Evolutionary conservation across 139 green algal genomes (phyloP).

Genomic region (Chlamydomonas sp.): DNA sequence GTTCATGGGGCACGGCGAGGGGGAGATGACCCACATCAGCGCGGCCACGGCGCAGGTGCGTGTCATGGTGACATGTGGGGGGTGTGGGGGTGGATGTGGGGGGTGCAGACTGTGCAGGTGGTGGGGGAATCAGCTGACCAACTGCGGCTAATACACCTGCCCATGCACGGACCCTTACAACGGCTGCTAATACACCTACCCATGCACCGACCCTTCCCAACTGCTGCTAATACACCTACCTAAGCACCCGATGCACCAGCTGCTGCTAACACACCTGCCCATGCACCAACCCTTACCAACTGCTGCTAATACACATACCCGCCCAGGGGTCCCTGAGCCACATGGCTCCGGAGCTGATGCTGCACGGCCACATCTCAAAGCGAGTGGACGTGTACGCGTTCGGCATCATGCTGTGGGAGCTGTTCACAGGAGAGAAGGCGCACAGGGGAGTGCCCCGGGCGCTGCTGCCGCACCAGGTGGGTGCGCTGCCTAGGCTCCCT

Average conservation of each 20-base stretch:
- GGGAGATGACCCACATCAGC: conserved; percentile 16
- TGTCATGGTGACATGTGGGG: neutral
- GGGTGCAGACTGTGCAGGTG: no score
- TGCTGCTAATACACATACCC: no score
- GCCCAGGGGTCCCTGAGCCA: conserved; percentile 27
- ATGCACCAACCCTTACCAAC: no score
- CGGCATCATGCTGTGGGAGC: conserved; percentile 34
- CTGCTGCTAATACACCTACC: no score
- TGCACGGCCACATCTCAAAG: conserved; percentile 36
- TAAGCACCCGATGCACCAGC: no score
- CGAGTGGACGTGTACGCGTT: conserved; percentile 28
- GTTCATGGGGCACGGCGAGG: conserved; percentile 12
- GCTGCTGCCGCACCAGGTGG: conserved; percentile 26
- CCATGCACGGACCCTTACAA: no score
- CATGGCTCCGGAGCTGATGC: conserved; percentile 37
- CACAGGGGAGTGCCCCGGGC: conserved; percentile 25
- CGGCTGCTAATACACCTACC: no score
- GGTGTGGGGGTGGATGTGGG: no score
- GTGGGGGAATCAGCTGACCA: no score
- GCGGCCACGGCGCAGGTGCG: conserved; percentile 15
- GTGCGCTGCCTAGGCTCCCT: neutral
- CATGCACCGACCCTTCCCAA: no score
- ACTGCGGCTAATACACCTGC: no score
- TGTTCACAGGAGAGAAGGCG: conserved; percentile 38
- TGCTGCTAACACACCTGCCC: no score